Evolutionary conservation across 306 rosid genomes (phyloP), one percentile per base, ranked within the genome.

Genomic region (Herpetospermum pedunculosum): DNA sequence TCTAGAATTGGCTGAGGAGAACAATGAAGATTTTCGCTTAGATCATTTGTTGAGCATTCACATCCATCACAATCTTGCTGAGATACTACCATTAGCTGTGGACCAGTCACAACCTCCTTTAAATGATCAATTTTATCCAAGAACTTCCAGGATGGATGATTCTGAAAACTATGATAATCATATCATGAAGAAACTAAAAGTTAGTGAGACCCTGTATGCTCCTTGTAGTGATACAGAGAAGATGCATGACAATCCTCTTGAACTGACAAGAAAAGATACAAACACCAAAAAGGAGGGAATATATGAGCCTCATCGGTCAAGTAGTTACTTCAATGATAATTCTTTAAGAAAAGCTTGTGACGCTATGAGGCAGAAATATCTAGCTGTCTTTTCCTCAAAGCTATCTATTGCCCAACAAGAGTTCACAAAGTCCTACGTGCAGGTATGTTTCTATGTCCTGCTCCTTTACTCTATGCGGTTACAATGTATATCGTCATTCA

Each of bases 21-120:
- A 94, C 67, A 75, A 82, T 1, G 95, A 88, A 80, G 97, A 94
- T 83, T 94, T 94, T 76, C 97, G 95, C 76, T 37, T 94, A 78
- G 99, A 94, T 77, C 97, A 95, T 70, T 83, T 94, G 82, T 75
- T 94, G 83, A 86, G 83, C 77, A 87, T 94, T 41, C 99, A 89
- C 85, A 88, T 88, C 79, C 89, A 88, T 85, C 91, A 91, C 79
- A 94, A 94, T 85, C 92, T 94, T 79, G 84, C 89, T 25, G 97
- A 94, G 78, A 88, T 87, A 74, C 89, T 86, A 5, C 88, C 97
- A 34, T 82, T 58, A 70, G 82, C 78, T 75, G 62, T 80, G 49
- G 85, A 83, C 77, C 63, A 71, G 77, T 16, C 78, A 38, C 72
- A 30, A 67, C 75, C 73, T 49, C 79, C 83, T 29, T 80, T 84